Evolutionary conservation across 176 grass and related monocot species (phyloP).

Genomic region (Carex kokanica): DNA sequence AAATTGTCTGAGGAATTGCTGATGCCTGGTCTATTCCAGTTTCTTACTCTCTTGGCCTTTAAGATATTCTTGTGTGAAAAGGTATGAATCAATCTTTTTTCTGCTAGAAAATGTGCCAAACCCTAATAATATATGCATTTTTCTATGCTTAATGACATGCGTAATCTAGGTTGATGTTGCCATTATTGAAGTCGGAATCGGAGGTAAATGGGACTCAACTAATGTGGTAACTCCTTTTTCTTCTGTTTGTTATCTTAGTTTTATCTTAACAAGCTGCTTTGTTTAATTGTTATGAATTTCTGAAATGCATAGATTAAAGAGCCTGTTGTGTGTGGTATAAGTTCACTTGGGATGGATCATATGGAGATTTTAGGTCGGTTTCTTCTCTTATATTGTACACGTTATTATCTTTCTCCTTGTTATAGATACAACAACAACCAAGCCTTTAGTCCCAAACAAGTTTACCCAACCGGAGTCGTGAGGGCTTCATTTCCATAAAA

Average conservation of each 20-base stretch:
- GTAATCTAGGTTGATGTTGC: slow-evolving; percentile 75
- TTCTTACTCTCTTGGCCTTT: slow-evolving; percentile 52
- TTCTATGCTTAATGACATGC: slow-evolving; percentile 13
- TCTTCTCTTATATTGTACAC: background rate
- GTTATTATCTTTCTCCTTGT: slow-evolving; percentile 13
- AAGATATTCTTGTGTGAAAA: slow-evolving; percentile 92
- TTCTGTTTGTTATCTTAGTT: background rate
- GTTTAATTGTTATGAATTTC: background rate
- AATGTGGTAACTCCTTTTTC: slow-evolving; percentile 57
- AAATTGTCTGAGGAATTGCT: slow-evolving; percentile 22
- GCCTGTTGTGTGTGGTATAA: slow-evolving; percentile 82
- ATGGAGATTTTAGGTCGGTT: slow-evolving; percentile 84
- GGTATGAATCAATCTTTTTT: slow-evolving; percentile 27
- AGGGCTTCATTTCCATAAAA: no score
- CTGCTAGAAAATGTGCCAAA: background rate
- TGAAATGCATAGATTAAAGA: slow-evolving; percentile 59
- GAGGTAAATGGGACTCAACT: slow-evolving; percentile 91
- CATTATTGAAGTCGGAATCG: slow-evolving; percentile 92
- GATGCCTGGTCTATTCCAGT: slow-evolving; percentile 47
- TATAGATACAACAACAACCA: background rate
- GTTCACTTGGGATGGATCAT: slow-evolving; percentile 82
- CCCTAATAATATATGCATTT: background rate
- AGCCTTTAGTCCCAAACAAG: no score
- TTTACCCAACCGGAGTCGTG: no score
- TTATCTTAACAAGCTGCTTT: background rate